Evolutionary conservation across 495 filamentous ascomycete genomes (phyloP).

Genomic region (Rhypophila decipiens): DNA sequence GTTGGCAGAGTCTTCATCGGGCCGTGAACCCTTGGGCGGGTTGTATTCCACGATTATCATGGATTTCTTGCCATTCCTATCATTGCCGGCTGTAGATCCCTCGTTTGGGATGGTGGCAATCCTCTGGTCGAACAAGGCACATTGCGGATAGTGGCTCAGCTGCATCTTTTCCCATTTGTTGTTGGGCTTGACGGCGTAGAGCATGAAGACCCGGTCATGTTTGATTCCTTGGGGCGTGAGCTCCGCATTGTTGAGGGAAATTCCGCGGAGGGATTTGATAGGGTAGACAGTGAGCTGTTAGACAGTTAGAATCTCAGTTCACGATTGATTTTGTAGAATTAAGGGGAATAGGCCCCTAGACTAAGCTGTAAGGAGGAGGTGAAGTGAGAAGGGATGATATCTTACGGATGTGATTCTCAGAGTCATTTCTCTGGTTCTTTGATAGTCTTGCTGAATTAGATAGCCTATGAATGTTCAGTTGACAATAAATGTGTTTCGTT

Average conservation of each 20-base stretch:
- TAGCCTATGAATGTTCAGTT: too few species aligned
- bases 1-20: background rate
- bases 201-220: constrained; percentile 75
- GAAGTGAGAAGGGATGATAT: background rate
- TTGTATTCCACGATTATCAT: constrained; percentile 52
- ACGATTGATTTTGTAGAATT: too few species aligned
- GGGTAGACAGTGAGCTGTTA: constrained; percentile 77
- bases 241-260: constrained; percentile 47
- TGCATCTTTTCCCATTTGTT: constrained; percentile 58
- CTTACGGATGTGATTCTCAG: constrained; percentile 18
- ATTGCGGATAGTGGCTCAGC: constrained; percentile 54
- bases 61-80: constrained; percentile 3
- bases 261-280: constrained; percentile 74
- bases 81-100: too few species aligned
- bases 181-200: constrained; percentile 41
- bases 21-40: background rate
- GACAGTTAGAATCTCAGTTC: background rate
- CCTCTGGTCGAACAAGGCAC: constrained; percentile 61
- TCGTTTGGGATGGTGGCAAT: constrained; percentile 36
- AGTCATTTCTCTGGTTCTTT: too few species aligned
- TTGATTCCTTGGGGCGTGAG: constrained; percentile 62
- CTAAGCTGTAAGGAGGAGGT: too few species aligned
- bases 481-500: too few species aligned
- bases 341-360: too few species aligned
- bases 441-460: too few species aligned